These are phyloP conservation scores for Fusarium scirpi DNA, from an alignment of 2,329 filamentous ascomycete species.

Conservation along the genomic window DNA sequence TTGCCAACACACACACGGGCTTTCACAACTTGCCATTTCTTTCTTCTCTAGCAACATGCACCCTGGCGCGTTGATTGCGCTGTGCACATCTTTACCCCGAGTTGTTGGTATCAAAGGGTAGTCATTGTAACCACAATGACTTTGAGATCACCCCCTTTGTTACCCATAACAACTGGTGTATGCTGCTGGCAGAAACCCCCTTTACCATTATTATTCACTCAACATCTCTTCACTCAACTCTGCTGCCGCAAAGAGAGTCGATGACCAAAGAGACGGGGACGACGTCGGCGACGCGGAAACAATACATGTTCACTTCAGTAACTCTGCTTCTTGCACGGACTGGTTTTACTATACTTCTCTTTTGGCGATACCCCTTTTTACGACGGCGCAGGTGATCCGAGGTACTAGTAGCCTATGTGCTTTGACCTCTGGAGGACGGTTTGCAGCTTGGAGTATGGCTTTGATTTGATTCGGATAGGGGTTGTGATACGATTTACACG, in stretches of 20 bases:
- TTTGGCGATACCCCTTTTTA: constrained; percentile 53
- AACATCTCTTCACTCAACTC: constrained; percentile 45
- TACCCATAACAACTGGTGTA: constrained; percentile 20
- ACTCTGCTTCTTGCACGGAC: constrained; percentile 42
- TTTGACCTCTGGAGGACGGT: constrained; percentile 39
- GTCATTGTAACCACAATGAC: neutral
- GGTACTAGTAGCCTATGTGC: constrained; percentile 2
- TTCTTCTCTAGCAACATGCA: constrained; percentile 43
- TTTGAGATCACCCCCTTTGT: neutral
- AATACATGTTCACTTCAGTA: constrained; percentile 44
- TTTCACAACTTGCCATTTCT: constrained; percentile 41
- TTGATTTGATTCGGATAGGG: constrained; percentile 47
- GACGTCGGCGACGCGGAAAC: constrained; percentile 43
- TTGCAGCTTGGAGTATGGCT: constrained; percentile 49
- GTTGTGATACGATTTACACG: constrained; percentile 41
- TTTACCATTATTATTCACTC: constrained; percentile 39
- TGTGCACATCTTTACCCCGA: constrained; percentile 17
- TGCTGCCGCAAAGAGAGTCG: constrained; percentile 41
- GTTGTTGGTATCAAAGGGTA: neutral
- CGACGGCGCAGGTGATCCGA: constrained; percentile 41
- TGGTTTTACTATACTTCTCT: constrained; percentile 49
- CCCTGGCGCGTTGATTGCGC: constrained; percentile 49
- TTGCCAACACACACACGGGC: constrained; percentile 30
- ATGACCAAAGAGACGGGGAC: constrained; percentile 40
- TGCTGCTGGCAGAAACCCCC: constrained; percentile 42